Percentiles rank a stretch among this genome's conserved stretches.
Conservation (phyloP, 2,329 filamentous ascomycete species). For the Pseudocercospora eumusae region DNA sequence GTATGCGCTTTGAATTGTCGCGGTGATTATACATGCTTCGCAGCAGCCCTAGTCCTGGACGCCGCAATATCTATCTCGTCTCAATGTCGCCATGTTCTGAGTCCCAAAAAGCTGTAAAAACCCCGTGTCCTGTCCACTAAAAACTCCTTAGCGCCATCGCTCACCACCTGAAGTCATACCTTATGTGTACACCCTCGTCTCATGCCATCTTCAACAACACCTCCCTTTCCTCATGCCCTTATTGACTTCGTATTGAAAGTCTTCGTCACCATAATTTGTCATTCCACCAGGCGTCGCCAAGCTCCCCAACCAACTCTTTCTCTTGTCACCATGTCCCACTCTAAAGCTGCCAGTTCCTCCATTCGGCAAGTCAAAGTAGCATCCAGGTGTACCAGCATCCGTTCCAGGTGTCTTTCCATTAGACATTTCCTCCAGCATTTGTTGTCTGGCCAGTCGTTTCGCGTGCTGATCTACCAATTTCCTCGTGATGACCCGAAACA, state of each 20-base stretch:
- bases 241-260: slow-evolving; percentile 29
- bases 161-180: background rate
- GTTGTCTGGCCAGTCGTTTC: slow-evolving; percentile 55
- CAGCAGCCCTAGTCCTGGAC: background rate
- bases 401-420: slow-evolving; percentile 48
- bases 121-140: background rate
- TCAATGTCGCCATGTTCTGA: background rate
- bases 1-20: background rate
- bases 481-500: slow-evolving; percentile 86
- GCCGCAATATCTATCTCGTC: background rate
- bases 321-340: slow-evolving; percentile 60
- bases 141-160: background rate
- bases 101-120: background rate
- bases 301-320: slow-evolving; percentile 67
- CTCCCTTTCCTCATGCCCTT: slow-evolving; percentile 30
- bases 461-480: slow-evolving; percentile 76
- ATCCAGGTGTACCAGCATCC: slow-evolving; percentile 41
- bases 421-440: slow-evolving; percentile 45
- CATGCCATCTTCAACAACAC: slow-evolving; percentile 32
- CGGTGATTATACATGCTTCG: background rate
- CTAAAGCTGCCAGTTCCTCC: slow-evolving; percentile 61
- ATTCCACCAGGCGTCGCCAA: slow-evolving; percentile 49
- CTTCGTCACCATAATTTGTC: slow-evolving; percentile 32
- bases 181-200: background rate
- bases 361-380: slow-evolving; percentile 52